A percentile compares a stretch with the other conserved stretches of the same genome.
These are phyloP conservation scores for Penicillium roqueforti DNA, from an alignment of 495 filamentous ascomycete genomes.

Conservation along the genomic window DNA sequence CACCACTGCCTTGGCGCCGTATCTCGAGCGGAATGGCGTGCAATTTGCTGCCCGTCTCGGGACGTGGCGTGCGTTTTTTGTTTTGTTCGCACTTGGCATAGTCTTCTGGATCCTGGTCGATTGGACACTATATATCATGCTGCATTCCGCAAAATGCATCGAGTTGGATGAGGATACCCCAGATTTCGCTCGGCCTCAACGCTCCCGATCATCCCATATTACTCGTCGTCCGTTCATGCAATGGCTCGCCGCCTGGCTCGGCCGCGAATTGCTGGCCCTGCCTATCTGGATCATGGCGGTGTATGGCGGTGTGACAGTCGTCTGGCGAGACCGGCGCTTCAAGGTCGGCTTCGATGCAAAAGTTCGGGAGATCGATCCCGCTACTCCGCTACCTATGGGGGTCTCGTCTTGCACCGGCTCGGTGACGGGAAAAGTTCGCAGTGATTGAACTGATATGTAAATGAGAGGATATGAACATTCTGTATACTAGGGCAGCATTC, in stretches of 20 bases:
- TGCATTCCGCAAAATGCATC: conserved; percentile 68
- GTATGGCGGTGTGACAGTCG: conserved; percentile 74
- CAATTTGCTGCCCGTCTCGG: conserved; percentile 34
- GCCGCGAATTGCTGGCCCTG: conserved; percentile 73
- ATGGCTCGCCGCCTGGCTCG: conserved; percentile 83
- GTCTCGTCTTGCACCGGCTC: conserved; percentile 17
- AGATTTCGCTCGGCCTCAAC: conserved; percentile 54
- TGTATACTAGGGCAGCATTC: conserved; percentile 15
- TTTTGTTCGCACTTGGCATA: conserved; percentile 64
- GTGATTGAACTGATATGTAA: conserved; percentile 27
- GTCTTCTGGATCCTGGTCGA: conserved; percentile 70
- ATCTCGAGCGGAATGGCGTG: conserved; percentile 50
- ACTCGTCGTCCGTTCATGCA: conserved; percentile 55
- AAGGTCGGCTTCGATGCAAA: conserved; percentile 78
- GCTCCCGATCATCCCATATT: conserved; percentile 11
- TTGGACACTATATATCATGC: conserved; percentile 62
- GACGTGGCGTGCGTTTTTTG: conserved; percentile 65
- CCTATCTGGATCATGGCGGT: conserved; percentile 88
- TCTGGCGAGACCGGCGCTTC: conserved; percentile 82
- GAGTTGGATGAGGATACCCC: conserved; percentile 71
- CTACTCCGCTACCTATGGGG: conserved; percentile 4
- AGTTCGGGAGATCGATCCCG: conserved; percentile 51
- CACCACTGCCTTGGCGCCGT: conserved; percentile 63
- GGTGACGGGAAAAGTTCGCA: conserved; percentile 22
- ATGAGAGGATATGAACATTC: conserved; percentile 1